A percentile compares a stretch with the other conserved stretches of the same genome.
phyloP scores from a whole-genome alignment of 1,284 basidiomycete genomes.

The Ustilago cynodontis region DNA sequence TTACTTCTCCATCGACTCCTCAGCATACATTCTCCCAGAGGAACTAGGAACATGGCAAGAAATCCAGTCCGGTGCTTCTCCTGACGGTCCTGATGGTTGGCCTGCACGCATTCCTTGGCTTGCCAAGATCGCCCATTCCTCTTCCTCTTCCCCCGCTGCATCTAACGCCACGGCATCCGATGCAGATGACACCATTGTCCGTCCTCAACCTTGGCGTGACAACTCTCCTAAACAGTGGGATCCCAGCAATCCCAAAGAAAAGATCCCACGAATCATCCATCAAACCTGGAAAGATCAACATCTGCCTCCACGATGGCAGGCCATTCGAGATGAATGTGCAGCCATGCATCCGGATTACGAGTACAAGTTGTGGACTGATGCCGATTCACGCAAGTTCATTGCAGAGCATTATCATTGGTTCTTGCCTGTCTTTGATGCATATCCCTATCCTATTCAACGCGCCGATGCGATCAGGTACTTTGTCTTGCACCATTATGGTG shows the following conservation, averaged over 20 bases:
- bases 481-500: conserved; percentile 90
- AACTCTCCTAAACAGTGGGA: conserved; percentile 46
- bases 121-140: conserved; percentile 35
- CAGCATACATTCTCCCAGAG: conserved; percentile 59
- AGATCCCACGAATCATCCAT: conserved; percentile 91
- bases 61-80: conserved; percentile 54
- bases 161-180: conserved; percentile 13
- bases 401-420: conserved; percentile 90
- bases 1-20: conserved; percentile 81
- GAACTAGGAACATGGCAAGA: conserved; percentile 67
- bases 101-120: conserved; percentile 53
- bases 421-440: conserved; percentile 89
- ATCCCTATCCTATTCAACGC: conserved; percentile 93
- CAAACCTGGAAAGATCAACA: conserved; percentile 97
- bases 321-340: conserved; percentile 70
- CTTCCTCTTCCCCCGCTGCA: neutral
- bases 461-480: conserved; percentile 99
- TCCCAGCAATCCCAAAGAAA: conserved; percentile 52
- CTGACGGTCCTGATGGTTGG: conserved; percentile 54
- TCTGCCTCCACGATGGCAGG: conserved; percentile 85
- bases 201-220: conserved; percentile 46
- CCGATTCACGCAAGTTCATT: conserved; percentile 88
- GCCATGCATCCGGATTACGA: conserved; percentile 82
- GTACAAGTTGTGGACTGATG: conserved; percentile 98
- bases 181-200: conserved; percentile 20